These are phyloP conservation scores for Saposhnikovia divaricata DNA, from an alignment of 129 eudicot species.

Conservation along the genomic window DNA sequence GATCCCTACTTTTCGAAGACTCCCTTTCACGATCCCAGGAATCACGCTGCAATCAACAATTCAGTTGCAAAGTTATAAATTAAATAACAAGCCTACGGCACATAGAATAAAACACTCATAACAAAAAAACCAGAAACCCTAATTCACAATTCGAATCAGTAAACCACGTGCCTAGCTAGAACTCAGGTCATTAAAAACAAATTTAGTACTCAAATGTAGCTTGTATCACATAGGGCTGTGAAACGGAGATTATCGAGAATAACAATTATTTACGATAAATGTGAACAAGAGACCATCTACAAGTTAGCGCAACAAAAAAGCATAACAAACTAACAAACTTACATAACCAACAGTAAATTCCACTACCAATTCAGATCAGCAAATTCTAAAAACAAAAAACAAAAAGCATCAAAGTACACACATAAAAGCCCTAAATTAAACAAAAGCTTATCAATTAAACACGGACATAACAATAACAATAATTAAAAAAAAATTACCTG, in stretches of 20 bases:
- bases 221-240: not conserved
- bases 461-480: not conserved
- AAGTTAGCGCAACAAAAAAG: not conserved
- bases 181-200: not conserved
- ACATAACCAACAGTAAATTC: not conserved
- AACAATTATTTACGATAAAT: not conserved
- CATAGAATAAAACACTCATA: too few species aligned
- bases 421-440: not conserved
- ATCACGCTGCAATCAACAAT: constrained; percentile 41
- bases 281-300: not conserved
- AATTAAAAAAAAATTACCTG: constrained; percentile 23
- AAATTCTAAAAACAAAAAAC: not conserved
- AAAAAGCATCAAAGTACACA: not conserved
- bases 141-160: not conserved
- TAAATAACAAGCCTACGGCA: not conserved
- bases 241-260: not conserved
- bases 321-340: not conserved
- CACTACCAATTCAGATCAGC: not conserved
- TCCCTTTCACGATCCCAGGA: constrained; percentile 55
- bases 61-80: not conserved
- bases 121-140: not conserved
- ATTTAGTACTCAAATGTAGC: not conserved
- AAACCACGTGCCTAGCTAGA: not conserved
- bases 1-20: constrained; percentile 70
- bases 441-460: not conserved